Percentiles rank a stretch among this genome's conserved stretches.
These are phyloP conservation scores for Apiotrichum veenhuisii DNA, from an alignment of 1,284 basidiomycete species.

Conservation along the genomic window DNA sequence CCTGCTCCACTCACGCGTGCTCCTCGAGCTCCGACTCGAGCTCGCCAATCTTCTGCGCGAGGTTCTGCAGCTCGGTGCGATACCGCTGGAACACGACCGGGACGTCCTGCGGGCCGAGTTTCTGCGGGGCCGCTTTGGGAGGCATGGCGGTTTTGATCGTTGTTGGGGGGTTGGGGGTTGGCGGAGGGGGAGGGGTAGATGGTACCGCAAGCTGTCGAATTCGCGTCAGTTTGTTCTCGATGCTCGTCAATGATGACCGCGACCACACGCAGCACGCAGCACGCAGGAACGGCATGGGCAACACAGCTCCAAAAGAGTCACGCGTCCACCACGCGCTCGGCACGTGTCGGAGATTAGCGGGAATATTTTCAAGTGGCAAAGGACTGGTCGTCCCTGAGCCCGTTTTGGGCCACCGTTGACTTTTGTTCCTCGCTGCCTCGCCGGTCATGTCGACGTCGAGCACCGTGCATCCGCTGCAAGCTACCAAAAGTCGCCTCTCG, in stretches of 20 bases:
- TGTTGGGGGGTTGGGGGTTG: background rate
- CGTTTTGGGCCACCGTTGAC: background rate
- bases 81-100: conserved; percentile 53
- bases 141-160: conserved; percentile 26
- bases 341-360: conserved; percentile 3
- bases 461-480: too few relatives aligned
- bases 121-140: conserved; percentile 33
- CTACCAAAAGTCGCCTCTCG: conserved; percentile 2
- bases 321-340: background rate
- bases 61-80: conserved; percentile 75
- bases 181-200: background rate
- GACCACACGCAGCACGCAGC: background rate
- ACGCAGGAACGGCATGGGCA: too few relatives aligned
- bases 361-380: background rate
- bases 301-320: too few relatives aligned
- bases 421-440: conserved; percentile 3
- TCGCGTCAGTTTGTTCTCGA: background rate
- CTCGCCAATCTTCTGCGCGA: conserved; percentile 88
- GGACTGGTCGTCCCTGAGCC: background rate
- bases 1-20: conserved; percentile 58
- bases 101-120: conserved; percentile 37
- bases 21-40: conserved; percentile 90
- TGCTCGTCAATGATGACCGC: too few relatives aligned
- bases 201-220: background rate
- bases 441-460: background rate